Evolutionary conservation across 192 early-diverging fungal genomes (phyloP).

Genomic region (Rhizophagus sp.): DNA sequence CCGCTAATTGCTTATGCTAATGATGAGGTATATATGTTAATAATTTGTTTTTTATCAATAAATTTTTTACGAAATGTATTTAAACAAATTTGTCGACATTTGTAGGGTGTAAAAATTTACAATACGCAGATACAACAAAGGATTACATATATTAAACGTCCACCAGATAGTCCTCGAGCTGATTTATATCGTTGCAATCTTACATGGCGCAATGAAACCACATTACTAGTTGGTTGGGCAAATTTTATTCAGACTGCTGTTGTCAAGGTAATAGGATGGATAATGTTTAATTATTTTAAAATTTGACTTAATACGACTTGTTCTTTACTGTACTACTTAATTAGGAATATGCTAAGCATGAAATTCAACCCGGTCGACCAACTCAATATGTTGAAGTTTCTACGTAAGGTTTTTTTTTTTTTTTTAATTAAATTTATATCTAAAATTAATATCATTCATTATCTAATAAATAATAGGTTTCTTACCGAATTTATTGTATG

Average conservation of each 20-base stretch:
- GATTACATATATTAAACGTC: conserved; percentile 84
- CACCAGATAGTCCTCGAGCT: conserved; percentile 71
- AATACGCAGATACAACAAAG: conserved; percentile 67
- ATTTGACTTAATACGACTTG: background rate
- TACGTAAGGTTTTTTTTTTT: conserved; percentile 43
- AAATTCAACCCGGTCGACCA: conserved; percentile 41
- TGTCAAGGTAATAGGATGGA: conserved; percentile 54
- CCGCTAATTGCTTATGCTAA: conserved; percentile 94
- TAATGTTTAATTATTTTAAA: background rate
- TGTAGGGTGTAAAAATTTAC: conserved; percentile 77
- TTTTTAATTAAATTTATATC: conserved; percentile 6
- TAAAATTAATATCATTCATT: background rate
- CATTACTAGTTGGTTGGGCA: conserved; percentile 93
- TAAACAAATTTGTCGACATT: background rate
- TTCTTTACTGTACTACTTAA: conserved; percentile 7
- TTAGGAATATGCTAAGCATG: conserved; percentile 3
- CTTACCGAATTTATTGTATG: conserved; percentile 78
- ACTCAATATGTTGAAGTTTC: conserved; percentile 58
- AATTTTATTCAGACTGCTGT: conserved; percentile 85
- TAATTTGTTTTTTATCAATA: background rate
- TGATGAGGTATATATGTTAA: conserved; percentile 51
- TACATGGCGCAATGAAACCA: conserved; percentile 78
- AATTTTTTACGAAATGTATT: background rate
- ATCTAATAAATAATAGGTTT: conserved; percentile 51
- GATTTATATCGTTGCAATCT: conserved; percentile 87